A percentile compares a stretch with the other conserved stretches of the same genome.
Conservation (phyloP, 2,329 filamentous ascomycete species). For the Coniella vitis region DNA sequence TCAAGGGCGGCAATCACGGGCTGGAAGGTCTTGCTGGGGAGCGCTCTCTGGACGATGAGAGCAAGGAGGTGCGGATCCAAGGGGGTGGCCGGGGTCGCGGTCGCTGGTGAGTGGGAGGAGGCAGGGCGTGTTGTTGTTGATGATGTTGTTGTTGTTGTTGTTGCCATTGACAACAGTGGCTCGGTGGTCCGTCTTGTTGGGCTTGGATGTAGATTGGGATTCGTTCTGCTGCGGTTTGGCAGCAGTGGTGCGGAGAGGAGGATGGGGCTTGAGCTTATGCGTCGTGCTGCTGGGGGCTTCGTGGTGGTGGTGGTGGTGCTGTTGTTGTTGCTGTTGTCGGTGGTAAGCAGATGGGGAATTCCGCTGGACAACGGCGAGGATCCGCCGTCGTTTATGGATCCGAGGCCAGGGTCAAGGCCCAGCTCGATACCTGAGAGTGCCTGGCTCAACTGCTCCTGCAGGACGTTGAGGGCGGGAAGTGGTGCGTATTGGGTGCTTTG, state of each 20-base stretch:
- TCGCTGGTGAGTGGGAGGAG: not conserved
- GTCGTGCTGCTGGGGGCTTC: too few species aligned
- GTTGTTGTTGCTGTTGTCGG: not conserved
- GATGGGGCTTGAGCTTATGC: not conserved
- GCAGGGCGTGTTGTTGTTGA: not conserved
- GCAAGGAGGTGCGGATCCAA: conserved; percentile 2
- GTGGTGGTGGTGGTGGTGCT: too few species aligned
- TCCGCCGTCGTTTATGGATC: too few species aligned
- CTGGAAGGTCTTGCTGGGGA: conserved; percentile 11
- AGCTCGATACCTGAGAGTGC: not conserved
- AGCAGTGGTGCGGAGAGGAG: not conserved
- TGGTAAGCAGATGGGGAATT: not conserved
- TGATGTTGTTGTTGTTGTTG: not conserved
- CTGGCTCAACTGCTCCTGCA: conserved; percentile 4
- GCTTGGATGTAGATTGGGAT: too few species aligned
- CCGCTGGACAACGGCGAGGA: too few species aligned
- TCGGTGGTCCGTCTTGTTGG: too few species aligned
- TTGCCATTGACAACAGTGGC: too few species aligned
- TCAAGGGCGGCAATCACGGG: conserved; percentile 2
- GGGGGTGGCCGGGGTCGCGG: conserved; percentile 5
- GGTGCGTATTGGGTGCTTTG: not conserved
- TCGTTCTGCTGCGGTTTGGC: too few species aligned
- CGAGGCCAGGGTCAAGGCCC: not conserved
- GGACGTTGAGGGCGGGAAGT: conserved; percentile 4
- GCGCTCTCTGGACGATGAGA: conserved; percentile 6